Base-by-base conservation (phyloP, 148 eudicot genomes). In the Camellia granthamiana region DNA sequence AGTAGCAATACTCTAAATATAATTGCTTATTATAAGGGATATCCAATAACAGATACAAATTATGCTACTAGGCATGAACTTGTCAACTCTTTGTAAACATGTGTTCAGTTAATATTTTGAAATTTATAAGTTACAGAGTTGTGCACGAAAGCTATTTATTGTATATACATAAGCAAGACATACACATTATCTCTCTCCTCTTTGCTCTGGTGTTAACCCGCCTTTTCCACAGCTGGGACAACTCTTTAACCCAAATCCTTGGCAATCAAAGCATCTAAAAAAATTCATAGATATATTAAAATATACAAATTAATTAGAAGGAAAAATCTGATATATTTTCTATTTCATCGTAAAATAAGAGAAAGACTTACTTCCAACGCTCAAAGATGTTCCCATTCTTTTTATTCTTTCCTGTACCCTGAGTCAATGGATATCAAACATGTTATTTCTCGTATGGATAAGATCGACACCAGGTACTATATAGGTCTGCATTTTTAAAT, bases 321-420 rank as follows among this genome's bases (percentile, higher is more conserved):
- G 43, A 38, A 2, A 52, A 77, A 60, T 42, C 19, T 23, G 30
- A 42, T 5, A 41, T 30, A 4, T 52, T 78, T 51, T 30, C 4
- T 23, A 63, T 44, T 38, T 9, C 38, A 6, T 12, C 30, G 9
- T 44, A 14, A 52, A 43, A 10, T 65, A 55, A 23, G 30, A 18
- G 4, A 13, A 13, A 8, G 77, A 81, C 96, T 88, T 69, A 95
- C 98, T 95, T 95, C 98, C 98, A 95, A 41, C 97, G 88, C 79
- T 95, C 98, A 60, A 95, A 95, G 5, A 95, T 95, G 75, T 95
- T 95, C 38, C 98, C 98, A 47, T 95, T 95, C 90, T 95, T 95
- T 81, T 93, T 95, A 85, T 95, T 95, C 85, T 74, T 93, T 15
- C 98, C 98, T 0, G 98, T 91, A 9, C 97, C 98, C 98, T 95